A percentile compares a stretch with the other conserved stretches of the same genome.
Conservation (phyloP, 441 rosid species). For the Viola pubescens region DNA sequence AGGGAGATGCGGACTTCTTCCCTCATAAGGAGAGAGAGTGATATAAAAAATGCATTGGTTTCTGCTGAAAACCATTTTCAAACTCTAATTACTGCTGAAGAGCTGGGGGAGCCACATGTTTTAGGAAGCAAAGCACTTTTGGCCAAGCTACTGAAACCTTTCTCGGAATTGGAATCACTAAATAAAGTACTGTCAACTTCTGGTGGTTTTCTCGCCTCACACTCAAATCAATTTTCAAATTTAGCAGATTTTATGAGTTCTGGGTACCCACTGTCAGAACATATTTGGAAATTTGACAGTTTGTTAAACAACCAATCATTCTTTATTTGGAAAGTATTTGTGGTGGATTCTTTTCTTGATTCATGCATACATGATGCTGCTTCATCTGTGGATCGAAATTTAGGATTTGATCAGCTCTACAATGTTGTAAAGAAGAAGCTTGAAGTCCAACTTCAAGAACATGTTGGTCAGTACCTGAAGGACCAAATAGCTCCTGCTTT, state of each 20-base stretch:
- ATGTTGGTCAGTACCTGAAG: slow-evolving; percentile 56
- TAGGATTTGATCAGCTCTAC: slow-evolving; percentile 90
- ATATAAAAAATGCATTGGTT: slow-evolving; percentile 50
- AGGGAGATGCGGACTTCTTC: slow-evolving; percentile 63
- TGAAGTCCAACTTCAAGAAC: slow-evolving; percentile 72
- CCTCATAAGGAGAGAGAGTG: slow-evolving; percentile 63
- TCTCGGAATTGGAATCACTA: slow-evolving; percentile 60
- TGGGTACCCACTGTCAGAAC: slow-evolving; percentile 55
- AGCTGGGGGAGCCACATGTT: slow-evolving; percentile 40
- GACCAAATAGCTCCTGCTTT: slow-evolving; percentile 61
- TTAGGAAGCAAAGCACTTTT: slow-evolving; percentile 59
- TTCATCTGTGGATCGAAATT: slow-evolving; percentile 64
- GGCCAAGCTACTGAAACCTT: slow-evolving; percentile 54
- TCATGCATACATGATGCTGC: slow-evolving; percentile 24
- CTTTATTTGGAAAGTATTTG: slow-evolving; percentile 86
- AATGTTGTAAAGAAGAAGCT: slow-evolving; percentile 73
- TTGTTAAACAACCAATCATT: slow-evolving; percentile 55
- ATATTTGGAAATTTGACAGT: slow-evolving; percentile 67
- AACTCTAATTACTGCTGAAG: slow-evolving; percentile 48
- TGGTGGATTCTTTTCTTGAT: slow-evolving; percentile 75
- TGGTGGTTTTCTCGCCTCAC: slow-evolving; percentile 36
- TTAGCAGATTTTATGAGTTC: slow-evolving; percentile 48
- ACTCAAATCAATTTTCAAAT: slow-evolving; percentile 38
- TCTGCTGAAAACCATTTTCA: slow-evolving; percentile 63
- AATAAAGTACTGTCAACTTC: slow-evolving; percentile 49